A percentile compares a stretch with the other conserved stretches of the same genome.
These are phyloP conservation scores for Colletotrichum gigasporum DNA, from an alignment of 2,329 filamentous ascomycete species.

Conservation along the genomic window DNA sequence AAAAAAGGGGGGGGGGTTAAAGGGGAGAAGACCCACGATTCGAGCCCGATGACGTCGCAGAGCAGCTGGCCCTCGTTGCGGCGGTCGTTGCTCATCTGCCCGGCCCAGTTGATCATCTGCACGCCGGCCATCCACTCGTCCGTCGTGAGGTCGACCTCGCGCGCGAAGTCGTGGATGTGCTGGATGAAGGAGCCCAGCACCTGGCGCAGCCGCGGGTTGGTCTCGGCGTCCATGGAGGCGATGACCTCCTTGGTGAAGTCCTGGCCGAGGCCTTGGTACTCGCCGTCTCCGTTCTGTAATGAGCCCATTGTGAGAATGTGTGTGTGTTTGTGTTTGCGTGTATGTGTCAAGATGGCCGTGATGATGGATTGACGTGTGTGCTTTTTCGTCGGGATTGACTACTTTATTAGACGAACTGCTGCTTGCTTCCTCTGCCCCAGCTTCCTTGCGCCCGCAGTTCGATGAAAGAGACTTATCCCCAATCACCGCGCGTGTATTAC, in stretches of 20 bases:
- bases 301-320: constrained; percentile 19
- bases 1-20: too few species aligned
- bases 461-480: constrained; percentile 4
- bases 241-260: constrained; percentile 79
- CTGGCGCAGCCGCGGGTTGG: constrained; percentile 72
- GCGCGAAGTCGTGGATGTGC: constrained; percentile 84
- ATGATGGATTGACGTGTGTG: not conserved
- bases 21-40: constrained; percentile 59
- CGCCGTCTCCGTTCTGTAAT: constrained; percentile 16
- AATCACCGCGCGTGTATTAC: constrained; percentile 16
- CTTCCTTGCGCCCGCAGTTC: not conserved
- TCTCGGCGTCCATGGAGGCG: constrained; percentile 77
- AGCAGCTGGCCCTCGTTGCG: constrained; percentile 80
- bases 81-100: constrained; percentile 73
- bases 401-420: not conserved
- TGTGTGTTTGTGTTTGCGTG: not conserved
- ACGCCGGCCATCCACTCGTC: constrained; percentile 83
- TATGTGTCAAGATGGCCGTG: not conserved
- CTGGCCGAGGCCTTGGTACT: constrained; percentile 40
- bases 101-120: constrained; percentile 65
- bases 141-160: constrained; percentile 81
- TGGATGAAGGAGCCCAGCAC: constrained; percentile 75
- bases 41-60: constrained; percentile 78
- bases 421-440: not conserved
- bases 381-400: not conserved